Conservation (phyloP, 257 asterid species). For the Knoxia roxburghii region DNA sequence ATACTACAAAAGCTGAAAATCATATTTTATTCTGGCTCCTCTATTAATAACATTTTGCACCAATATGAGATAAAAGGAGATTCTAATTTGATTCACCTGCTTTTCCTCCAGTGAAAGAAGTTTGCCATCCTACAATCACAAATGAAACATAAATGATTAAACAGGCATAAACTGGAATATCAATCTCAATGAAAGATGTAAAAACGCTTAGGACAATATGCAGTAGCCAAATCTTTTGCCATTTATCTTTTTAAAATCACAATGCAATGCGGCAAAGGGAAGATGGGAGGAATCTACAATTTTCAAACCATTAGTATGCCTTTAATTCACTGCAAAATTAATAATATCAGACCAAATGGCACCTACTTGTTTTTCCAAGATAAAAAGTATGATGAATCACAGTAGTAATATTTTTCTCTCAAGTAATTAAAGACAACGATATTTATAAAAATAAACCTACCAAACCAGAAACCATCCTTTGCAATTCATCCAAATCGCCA, state of each 20-base stretch:
- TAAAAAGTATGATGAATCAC: background rate
- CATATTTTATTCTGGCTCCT: too few relatives aligned
- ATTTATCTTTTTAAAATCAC: background rate
- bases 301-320: background rate
- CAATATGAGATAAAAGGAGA: too few relatives aligned
- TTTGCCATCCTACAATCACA: slow-evolving; percentile 61
- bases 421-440: background rate
- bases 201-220: slow-evolving; percentile 21
- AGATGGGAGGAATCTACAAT: slow-evolving; percentile 2
- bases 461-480: slow-evolving; percentile 65
- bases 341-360: too few relatives aligned
- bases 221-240: background rate
- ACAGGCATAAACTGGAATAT: background rate
- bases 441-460: slow-evolving; percentile 42
- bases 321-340: slow-evolving; percentile 17
- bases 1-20: background rate
- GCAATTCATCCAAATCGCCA: slow-evolving; percentile 45
- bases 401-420: background rate
- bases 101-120: slow-evolving; percentile 51
- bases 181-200: background rate
- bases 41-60: too few relatives aligned
- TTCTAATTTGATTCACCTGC: slow-evolving; percentile 30
- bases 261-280: too few relatives aligned
- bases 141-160: slow-evolving; percentile 4
- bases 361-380: background rate